Conservation (phyloP, 805 yeast species). For the Crinitomyces ghanaensis region DNA sequence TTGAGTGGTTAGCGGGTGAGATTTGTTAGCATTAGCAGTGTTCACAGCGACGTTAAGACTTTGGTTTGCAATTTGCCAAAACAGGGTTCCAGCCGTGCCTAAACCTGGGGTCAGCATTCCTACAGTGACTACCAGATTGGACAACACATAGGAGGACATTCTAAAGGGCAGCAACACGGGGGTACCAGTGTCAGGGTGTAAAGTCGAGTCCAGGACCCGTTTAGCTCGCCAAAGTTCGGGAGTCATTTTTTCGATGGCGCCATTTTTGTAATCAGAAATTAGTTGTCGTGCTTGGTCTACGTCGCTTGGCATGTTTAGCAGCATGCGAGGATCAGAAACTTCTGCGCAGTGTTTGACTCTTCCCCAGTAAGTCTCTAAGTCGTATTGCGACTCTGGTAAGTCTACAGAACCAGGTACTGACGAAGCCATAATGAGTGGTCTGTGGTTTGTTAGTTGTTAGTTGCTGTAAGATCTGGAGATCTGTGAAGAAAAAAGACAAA, state of each 20-base stretch:
- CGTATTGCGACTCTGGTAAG: conserved; percentile 71
- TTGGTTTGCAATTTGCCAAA: conserved; percentile 98
- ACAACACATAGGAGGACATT: conserved; percentile 91
- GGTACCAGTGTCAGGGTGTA: conserved; percentile 95
- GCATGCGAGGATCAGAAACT: conserved; percentile 73
- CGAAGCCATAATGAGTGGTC: conserved; percentile 59
- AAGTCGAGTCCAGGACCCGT: conserved; percentile 75
- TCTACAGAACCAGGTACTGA: conserved; percentile 73
- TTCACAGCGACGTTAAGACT: conserved; percentile 94
- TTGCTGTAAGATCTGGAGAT: background rate
- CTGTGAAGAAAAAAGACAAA: no score
- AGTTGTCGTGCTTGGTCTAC: conserved; percentile 52
- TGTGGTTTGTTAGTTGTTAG: background rate
- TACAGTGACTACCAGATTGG: conserved; percentile 87
- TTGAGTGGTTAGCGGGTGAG: conserved; percentile 72
- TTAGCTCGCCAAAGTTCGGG: conserved; percentile 86
- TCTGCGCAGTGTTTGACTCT: conserved; percentile 91
- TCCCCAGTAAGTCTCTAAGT: conserved; percentile 78
- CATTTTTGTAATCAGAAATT: conserved; percentile 64
- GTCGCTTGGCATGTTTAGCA: conserved; percentile 56
- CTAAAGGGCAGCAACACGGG: conserved; percentile 88
- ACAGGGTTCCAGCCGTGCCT: conserved; percentile 80
- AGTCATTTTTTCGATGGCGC: conserved; percentile 54
- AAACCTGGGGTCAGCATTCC: conserved; percentile 96
- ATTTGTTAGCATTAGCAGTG: conserved; percentile 91